These are phyloP conservation scores for Linum trigynum DNA, from an alignment of 345 rosid species.

Conservation along the genomic window DNA sequence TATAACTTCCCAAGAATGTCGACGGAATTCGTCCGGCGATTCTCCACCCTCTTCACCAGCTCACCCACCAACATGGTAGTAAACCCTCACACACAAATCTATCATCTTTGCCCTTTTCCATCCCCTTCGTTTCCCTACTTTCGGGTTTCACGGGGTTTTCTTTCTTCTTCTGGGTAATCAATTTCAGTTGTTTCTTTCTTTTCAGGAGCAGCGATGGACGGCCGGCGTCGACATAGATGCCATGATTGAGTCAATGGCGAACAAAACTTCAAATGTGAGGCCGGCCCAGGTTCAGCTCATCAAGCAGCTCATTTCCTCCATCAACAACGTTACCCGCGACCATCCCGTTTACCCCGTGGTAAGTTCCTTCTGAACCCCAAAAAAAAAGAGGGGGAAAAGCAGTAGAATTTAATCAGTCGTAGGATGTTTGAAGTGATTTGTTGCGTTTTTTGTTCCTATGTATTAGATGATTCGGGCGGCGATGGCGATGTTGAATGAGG, in stretches of 20 bases:
- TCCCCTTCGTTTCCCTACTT: too few relatives aligned
- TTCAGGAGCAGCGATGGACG: not conserved
- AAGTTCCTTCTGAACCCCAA: not conserved
- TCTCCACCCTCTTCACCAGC: not conserved
- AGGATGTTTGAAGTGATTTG: too few relatives aligned
- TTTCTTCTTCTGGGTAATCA: too few relatives aligned
- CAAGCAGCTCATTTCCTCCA: not conserved
- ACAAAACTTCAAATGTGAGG: not conserved
- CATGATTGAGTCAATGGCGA: not conserved
- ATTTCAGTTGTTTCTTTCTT: too few relatives aligned
- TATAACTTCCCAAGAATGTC: not conserved
- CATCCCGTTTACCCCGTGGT: slow-evolving; percentile 1
- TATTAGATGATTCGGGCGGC: not conserved
- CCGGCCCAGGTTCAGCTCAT: not conserved
- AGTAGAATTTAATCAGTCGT: too few relatives aligned
- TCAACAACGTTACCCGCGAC: not conserved
- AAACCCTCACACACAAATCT: too few relatives aligned
- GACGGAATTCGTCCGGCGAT: not conserved
- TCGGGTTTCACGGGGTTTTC: too few relatives aligned
- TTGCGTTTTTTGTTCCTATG: too few relatives aligned
- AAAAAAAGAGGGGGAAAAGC: too few relatives aligned
- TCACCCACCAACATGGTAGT: too few relatives aligned
- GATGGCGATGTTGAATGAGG: not conserved
- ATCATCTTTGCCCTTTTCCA: too few relatives aligned
- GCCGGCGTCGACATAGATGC: not conserved